These are phyloP conservation scores for Heterobasidion irregulare DNA, from an alignment of 1,284 basidiomycete species.

Conservation along the genomic window DNA sequence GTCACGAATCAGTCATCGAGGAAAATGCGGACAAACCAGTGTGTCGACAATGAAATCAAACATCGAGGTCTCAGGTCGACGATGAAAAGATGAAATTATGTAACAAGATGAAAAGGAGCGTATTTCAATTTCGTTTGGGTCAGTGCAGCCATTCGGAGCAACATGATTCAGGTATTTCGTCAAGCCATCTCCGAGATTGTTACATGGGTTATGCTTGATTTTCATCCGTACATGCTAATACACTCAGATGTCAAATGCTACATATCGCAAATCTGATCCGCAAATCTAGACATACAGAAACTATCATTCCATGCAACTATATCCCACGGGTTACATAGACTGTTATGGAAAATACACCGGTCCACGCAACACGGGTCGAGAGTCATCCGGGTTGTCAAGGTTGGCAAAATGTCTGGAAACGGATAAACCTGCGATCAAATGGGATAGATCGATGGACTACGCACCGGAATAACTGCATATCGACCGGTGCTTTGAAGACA, in stretches of 20 bases:
- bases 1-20: too few species aligned
- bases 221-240: too few species aligned
- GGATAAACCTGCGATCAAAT: slow-evolving; percentile 1
- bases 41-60: too few species aligned
- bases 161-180: too few species aligned
- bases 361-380: slow-evolving; percentile 51
- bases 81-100: too few species aligned
- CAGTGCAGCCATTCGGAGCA: too few species aligned
- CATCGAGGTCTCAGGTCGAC: too few species aligned
- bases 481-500: slow-evolving; percentile 73
- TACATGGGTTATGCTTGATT: too few species aligned
- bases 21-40: too few species aligned
- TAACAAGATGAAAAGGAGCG: too few species aligned
- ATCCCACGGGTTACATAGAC: not conserved
- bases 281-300: not conserved
- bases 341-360: slow-evolving; percentile 38
- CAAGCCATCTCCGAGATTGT: too few species aligned
- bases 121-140: too few species aligned
- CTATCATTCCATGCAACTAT: not conserved
- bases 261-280: not conserved
- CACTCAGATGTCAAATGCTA: not conserved
- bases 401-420: slow-evolving; percentile 44
- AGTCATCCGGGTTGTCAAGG: slow-evolving; percentile 43
- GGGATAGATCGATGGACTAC: slow-evolving; percentile 10
- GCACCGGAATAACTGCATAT: slow-evolving; percentile 53